phyloP scores from a whole-genome alignment of 441 rosid species.

The Raphanus hybrid region DNA sequence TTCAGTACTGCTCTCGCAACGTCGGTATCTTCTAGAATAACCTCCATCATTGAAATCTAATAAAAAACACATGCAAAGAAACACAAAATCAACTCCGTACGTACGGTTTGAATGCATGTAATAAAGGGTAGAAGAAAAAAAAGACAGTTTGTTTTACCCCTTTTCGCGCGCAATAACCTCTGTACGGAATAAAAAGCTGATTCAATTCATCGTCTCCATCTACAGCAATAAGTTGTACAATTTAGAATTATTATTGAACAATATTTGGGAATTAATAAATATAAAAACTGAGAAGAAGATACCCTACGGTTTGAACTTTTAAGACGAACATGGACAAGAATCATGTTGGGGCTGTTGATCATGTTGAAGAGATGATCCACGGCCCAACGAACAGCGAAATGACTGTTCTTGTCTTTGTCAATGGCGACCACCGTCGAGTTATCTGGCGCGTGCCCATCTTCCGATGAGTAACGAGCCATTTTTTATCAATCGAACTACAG shows the following conservation, averaged over 20 bases:
- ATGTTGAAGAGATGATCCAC: conserved; percentile 58
- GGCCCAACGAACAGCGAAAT: conserved; percentile 83
- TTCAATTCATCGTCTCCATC: conserved; percentile 43
- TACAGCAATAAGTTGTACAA: conserved; percentile 36
- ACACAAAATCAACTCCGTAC: not conserved
- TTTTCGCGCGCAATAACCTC: conserved; percentile 47
- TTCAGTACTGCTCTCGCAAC: conserved; percentile 64
- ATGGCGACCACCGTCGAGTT: conserved; percentile 72
- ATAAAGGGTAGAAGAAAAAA: not conserved
- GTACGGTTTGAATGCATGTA: not conserved
- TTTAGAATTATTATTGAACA: not conserved
- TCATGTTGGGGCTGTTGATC: conserved; percentile 46
- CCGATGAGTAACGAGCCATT: conserved; percentile 50
- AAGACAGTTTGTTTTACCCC: conserved; percentile 32
- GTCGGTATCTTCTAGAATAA: conserved; percentile 67
- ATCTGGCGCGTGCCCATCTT: conserved; percentile 35
- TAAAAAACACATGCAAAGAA: not conserved
- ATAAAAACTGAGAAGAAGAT: conserved; percentile 34
- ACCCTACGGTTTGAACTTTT: conserved; percentile 71
- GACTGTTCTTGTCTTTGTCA: conserved; percentile 86
- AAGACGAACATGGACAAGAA: conserved; percentile 68
- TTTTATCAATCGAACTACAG: conserved; percentile 13
- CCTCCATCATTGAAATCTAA: conserved; percentile 72
- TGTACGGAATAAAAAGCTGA: conserved; percentile 43
- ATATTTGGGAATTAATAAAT: not conserved